These are phyloP conservation scores for Penicillium taxi DNA, from an alignment of 495 filamentous ascomycete species.

Conservation along the genomic window DNA sequence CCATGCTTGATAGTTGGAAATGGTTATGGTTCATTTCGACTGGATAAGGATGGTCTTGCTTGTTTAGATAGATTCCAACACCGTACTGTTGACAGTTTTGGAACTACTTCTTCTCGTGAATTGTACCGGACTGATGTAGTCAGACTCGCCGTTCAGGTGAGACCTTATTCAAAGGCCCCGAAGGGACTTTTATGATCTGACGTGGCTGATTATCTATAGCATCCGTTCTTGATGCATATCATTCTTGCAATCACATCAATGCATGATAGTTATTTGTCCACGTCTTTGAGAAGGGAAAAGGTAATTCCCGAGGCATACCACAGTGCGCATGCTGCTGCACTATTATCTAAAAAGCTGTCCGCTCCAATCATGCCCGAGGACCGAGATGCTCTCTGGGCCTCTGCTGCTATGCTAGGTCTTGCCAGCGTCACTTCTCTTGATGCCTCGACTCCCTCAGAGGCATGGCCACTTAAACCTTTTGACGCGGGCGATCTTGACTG, in stretches of 20 bases:
- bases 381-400: constrained; percentile 36
- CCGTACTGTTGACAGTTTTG: constrained; percentile 22
- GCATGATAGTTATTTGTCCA: constrained; percentile 26
- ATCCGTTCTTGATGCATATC: constrained; percentile 37
- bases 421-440: constrained; percentile 26
- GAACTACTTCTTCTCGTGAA: constrained; percentile 7
- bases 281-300: constrained; percentile 6
- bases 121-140: constrained; percentile 11
- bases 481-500: constrained; percentile 25
- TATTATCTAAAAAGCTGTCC: constrained; percentile 24
- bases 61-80: constrained; percentile 23
- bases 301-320: constrained; percentile 25
- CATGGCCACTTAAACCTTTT: constrained; percentile 31
- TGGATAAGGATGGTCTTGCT: constrained; percentile 18
- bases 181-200: not conserved
- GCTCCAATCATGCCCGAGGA: constrained; percentile 22
- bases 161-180: not conserved
- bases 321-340: constrained; percentile 21
- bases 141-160: constrained; percentile 10
- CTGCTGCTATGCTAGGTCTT: constrained; percentile 30
- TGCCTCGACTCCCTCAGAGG: constrained; percentile 14
- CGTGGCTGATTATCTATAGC: constrained; percentile 10
- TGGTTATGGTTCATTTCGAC: constrained; percentile 14
- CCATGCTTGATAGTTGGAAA: constrained; percentile 3
- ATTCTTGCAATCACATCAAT: constrained; percentile 27